phyloP scores from a whole-genome alignment of 2,329 filamentous ascomycete species.

The Beauveria brongniartii region DNA sequence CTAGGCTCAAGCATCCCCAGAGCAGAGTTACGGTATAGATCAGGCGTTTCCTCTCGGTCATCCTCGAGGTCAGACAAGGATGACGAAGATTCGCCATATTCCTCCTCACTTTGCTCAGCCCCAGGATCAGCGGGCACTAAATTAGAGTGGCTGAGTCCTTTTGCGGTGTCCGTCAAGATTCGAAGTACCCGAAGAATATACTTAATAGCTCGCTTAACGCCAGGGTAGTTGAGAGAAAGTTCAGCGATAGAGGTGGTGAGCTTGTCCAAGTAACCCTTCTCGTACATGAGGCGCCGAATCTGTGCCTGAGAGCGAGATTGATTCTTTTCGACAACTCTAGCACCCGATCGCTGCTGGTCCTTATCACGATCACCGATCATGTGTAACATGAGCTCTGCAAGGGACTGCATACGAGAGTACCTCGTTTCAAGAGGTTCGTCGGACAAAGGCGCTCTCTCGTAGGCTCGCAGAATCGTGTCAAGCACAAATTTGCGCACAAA shows the following conservation, averaged over 20 bases:
- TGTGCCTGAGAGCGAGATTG: constrained; percentile 63
- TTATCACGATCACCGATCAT: constrained; percentile 79
- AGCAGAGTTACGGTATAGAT: constrained; percentile 93
- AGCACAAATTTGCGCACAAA: constrained; percentile 94
- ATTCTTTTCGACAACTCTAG: constrained; percentile 30
- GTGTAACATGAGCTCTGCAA: constrained; percentile 86
- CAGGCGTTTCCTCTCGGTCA: constrained; percentile 87
- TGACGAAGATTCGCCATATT: constrained; percentile 69
- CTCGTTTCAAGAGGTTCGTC: constrained; percentile 75
- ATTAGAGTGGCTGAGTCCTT: constrained; percentile 73
- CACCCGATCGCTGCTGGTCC: constrained; percentile 36
- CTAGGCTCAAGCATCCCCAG: constrained; percentile 88
- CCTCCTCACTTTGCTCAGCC: constrained; percentile 68
- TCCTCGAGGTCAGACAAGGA: constrained; percentile 84
- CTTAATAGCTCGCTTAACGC: constrained; percentile 89
- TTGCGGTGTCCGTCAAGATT: constrained; percentile 77
- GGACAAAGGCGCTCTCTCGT: constrained; percentile 76
- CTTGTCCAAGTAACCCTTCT: constrained; percentile 88
- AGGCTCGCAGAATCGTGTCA: constrained; percentile 85
- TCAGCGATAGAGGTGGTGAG: constrained; percentile 90
- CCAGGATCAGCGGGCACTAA: constrained; percentile 60
- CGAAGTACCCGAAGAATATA: constrained; percentile 89
- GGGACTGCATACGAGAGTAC: constrained; percentile 77
- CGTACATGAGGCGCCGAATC: constrained; percentile 91
- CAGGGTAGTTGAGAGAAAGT: constrained; percentile 88